Conservation (phyloP, 169 alveolate species). For the Pseudocohnilembus persalinus region DNA sequence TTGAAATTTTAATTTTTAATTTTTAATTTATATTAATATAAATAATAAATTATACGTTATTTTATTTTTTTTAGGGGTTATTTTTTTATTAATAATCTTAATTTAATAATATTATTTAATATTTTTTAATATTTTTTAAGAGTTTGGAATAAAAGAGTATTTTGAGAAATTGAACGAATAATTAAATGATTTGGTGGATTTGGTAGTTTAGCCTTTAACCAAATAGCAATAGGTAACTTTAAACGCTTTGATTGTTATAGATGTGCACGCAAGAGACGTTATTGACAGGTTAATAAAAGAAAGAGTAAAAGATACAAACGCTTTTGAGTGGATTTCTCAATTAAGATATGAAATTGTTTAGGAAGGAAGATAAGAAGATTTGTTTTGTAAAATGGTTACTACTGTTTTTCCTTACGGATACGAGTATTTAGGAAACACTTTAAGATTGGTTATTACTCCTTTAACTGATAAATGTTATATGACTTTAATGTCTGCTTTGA, state of each 20-base stretch:
- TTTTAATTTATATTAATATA: no score
- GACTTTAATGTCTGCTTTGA: conserved; percentile 89
- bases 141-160: conserved; percentile 60
- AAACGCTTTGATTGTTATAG: conserved; percentile 93
- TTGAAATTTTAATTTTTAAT: no score
- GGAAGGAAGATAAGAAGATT: conserved; percentile 85
- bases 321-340: conserved; percentile 92
- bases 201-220: conserved; percentile 89
- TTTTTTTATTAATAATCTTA: no score
- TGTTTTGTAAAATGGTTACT: conserved; percentile 82
- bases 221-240: conserved; percentile 86
- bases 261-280: conserved; percentile 95
- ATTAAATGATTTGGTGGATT: conserved; percentile 86
- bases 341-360: conserved; percentile 89
- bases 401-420: conserved; percentile 90
- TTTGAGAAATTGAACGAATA: conserved; percentile 67
- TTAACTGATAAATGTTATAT: conserved; percentile 90
- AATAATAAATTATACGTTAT: no score
- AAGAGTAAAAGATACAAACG: conserved; percentile 68
- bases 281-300: conserved; percentile 76
- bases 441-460: conserved; percentile 88
- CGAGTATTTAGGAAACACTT: conserved; percentile 89
- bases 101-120: no score
- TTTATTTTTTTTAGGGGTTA: no score
- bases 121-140: no score